These are phyloP conservation scores for Phyllosticta citribraziliensis DNA, from an alignment of 2,329 filamentous ascomycete genomes.

Conservation along the genomic window DNA sequence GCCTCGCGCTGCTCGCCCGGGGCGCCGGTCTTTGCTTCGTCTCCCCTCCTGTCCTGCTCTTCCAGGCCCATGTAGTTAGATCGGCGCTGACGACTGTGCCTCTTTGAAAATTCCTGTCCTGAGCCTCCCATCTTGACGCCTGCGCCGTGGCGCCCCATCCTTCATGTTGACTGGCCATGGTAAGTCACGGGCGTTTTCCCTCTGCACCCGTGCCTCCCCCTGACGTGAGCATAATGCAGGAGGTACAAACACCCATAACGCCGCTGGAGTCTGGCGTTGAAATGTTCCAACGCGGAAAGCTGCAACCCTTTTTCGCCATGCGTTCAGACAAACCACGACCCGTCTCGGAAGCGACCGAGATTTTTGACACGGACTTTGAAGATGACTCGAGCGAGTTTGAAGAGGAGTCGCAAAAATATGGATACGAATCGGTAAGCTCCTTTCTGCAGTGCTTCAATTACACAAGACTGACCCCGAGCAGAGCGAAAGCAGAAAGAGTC, in stretches of 20 bases:
- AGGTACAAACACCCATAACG: slow-evolving; percentile 24
- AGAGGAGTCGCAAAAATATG: slow-evolving; percentile 45
- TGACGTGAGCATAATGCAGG: slow-evolving; percentile 2
- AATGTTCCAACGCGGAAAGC: slow-evolving; percentile 40
- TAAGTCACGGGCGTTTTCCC: slow-evolving; percentile 14
- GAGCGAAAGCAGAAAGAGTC: slow-evolving; percentile 55
- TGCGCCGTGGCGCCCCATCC: neutral
- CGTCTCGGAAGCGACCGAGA: slow-evolving; percentile 63
- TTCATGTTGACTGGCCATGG: slow-evolving; percentile 15
- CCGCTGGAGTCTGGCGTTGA: slow-evolving; percentile 34
- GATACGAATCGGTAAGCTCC: slow-evolving; percentile 60
- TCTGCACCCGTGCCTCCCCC: neutral
- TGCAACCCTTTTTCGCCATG: slow-evolving; percentile 51
- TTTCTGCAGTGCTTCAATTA: neutral
- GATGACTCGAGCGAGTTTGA: slow-evolving; percentile 50
- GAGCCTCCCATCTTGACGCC: neutral
- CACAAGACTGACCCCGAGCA: slow-evolving; percentile 27
- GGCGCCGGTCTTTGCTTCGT: neutral
- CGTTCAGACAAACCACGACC: slow-evolving; percentile 47
- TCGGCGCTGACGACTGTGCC: slow-evolving; percentile 1
- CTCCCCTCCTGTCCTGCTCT: neutral
- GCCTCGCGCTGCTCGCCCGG: slow-evolving; percentile 5
- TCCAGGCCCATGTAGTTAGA: slow-evolving; percentile 9
- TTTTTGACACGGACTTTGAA: slow-evolving; percentile 68
- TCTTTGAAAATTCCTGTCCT: slow-evolving; percentile 2